Conservation (phyloP, 2,329 filamentous ascomycete species). For the Ilyonectria sp. region DNA sequence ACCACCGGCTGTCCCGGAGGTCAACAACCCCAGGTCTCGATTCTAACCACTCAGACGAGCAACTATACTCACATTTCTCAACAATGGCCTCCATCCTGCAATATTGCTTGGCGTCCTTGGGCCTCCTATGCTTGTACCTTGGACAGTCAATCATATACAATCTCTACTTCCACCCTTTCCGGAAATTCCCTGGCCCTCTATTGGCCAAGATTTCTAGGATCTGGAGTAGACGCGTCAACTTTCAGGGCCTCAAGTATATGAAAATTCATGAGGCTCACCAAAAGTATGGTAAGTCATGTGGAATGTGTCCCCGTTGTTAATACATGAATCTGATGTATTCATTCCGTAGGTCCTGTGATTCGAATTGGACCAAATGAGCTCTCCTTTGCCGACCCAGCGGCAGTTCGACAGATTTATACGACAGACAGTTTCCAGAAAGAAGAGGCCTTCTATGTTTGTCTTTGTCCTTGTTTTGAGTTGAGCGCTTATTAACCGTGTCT, state of each 20-base stretch:
- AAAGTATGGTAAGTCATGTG: conserved; percentile 7
- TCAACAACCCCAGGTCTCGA: no score
- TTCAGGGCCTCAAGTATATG: conserved; percentile 11
- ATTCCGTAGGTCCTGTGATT: background rate
- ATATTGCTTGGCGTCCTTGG: no score
- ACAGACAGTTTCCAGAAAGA: conserved; percentile 12
- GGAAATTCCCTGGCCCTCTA: conserved; percentile 4
- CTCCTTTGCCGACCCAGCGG: conserved; percentile 12
- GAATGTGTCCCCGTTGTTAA: no score
- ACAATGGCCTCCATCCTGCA: no score
- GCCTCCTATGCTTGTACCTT: no score
- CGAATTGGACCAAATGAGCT: conserved; percentile 20
- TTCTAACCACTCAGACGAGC: no score
- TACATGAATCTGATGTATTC: no score
- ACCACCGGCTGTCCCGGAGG: no score
- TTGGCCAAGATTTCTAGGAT: conserved; percentile 17
- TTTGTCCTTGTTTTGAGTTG: background rate
- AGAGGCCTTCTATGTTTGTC: conserved; percentile 11
- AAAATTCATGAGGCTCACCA: conserved; percentile 17
- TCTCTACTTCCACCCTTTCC: conserved; percentile 7
- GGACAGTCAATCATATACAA: background rate
- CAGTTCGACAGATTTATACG: conserved; percentile 6
- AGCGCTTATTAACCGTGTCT: background rate
- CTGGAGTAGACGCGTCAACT: conserved; percentile 14
- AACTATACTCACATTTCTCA: no score